phyloP scores from a whole-genome alignment of 352 stramenopile species.

The Phytophthora citrophthora region DNA sequence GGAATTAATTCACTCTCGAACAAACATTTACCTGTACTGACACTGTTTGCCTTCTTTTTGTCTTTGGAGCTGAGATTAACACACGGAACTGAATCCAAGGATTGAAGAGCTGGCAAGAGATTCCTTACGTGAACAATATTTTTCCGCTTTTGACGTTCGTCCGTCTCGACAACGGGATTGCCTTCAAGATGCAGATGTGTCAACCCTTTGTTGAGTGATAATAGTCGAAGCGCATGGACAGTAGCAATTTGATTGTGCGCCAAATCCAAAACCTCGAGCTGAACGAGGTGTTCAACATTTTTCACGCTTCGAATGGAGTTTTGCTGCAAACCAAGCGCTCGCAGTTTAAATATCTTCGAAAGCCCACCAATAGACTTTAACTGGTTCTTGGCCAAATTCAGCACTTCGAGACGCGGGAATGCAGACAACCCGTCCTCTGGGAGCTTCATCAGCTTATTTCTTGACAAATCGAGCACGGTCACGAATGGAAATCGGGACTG shows the following conservation, averaged over 20 bases:
- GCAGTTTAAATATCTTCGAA: constrained; percentile 59
- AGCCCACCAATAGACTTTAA: constrained; percentile 65
- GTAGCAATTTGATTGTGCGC: constrained; percentile 55
- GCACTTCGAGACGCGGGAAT: constrained; percentile 71
- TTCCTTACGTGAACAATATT: constrained; percentile 84
- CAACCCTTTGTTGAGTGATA: constrained; percentile 82
- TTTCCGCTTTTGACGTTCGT: constrained; percentile 70
- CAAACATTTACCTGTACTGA: constrained; percentile 39
- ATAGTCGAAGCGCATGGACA: constrained; percentile 57
- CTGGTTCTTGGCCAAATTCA: constrained; percentile 69
- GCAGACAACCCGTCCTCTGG: constrained; percentile 48
- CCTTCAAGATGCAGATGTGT: constrained; percentile 74
- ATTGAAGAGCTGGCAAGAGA: constrained; percentile 67
- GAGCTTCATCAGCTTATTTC: constrained; percentile 67
- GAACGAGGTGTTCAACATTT: constrained; percentile 75
- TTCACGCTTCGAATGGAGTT: constrained; percentile 70
- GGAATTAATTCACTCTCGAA: constrained; percentile 56
- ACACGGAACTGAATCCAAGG: constrained; percentile 63
- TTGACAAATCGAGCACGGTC: constrained; percentile 64
- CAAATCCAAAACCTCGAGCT: constrained; percentile 66
- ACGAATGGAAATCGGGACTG: constrained; percentile 70
- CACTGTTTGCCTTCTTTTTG: constrained; percentile 49
- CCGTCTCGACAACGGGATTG: constrained; percentile 70
- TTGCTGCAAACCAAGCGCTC: constrained; percentile 61
- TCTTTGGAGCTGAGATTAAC: constrained; percentile 55